Evolutionary conservation across 2,329 filamentous ascomycete species (phyloP).

Genomic region (Beauveria brongniartii): DNA sequence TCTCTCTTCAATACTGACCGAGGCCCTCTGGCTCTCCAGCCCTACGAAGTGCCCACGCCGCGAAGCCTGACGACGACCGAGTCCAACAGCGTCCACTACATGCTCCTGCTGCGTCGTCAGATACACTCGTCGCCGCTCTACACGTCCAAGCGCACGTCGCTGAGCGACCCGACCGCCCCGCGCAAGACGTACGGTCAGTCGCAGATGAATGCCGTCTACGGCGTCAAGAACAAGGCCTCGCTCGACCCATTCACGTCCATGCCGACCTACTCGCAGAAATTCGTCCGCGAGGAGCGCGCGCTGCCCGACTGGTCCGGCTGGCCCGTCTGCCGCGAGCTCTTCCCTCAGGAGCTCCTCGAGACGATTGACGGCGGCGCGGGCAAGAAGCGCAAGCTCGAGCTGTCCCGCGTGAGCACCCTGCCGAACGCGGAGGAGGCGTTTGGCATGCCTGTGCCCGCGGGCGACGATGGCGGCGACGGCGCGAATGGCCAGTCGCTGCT

Average conservation of each 20-base stretch:
- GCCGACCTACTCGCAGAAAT: conserved; percentile 50
- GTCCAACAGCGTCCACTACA: conserved; percentile 38
- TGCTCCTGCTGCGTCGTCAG: conserved; percentile 49
- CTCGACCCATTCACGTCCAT: conserved; percentile 51
- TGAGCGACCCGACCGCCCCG: conserved; percentile 31
- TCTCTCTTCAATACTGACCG: not conserved
- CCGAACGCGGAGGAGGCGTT: conserved; percentile 45
- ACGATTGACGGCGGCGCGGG: conserved; percentile 41
- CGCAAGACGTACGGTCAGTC: conserved; percentile 45
- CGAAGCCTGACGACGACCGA: conserved; percentile 37
- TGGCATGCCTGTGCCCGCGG: conserved; percentile 24
- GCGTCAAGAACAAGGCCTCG: conserved; percentile 45
- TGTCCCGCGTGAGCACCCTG: conserved; percentile 39
- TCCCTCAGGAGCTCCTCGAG: conserved; percentile 47
- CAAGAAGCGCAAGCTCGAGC: conserved; percentile 38
- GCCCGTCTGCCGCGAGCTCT: conserved; percentile 44
- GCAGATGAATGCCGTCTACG: conserved; percentile 51
- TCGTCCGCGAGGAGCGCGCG: conserved; percentile 41
- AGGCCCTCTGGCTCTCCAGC: conserved; percentile 23
- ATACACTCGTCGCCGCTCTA: conserved; percentile 48
- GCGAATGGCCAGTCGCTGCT: conserved; percentile 29
- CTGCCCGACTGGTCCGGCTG: conserved; percentile 45
- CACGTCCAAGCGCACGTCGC: conserved; percentile 42
- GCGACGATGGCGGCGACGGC: conserved; percentile 20
- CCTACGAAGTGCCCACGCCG: conserved; percentile 40